These are phyloP conservation scores for Neurospora sp. DNA, from an alignment of 495 filamentous ascomycete species.

Conservation along the genomic window DNA sequence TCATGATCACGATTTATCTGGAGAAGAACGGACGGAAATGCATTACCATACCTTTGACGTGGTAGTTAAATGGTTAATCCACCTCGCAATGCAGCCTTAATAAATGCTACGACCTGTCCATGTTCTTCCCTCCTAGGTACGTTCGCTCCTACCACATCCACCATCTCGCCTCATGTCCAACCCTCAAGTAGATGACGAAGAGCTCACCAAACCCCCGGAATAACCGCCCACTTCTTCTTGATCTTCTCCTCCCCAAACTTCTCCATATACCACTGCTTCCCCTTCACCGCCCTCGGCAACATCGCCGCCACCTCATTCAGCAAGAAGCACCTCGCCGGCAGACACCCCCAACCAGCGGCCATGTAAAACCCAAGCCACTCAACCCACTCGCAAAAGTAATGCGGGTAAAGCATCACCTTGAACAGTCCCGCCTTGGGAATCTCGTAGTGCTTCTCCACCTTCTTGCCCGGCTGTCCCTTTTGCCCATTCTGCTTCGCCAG, in stretches of 20 bases:
- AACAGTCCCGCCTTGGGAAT: constrained; percentile 80
- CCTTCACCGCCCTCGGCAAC: constrained; percentile 77
- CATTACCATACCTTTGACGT: neutral
- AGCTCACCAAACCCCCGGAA: constrained; percentile 59
- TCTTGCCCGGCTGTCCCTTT: constrained; percentile 17
- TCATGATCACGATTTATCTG: neutral
- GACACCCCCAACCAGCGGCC: constrained; percentile 47
- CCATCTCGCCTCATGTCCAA: neutral
- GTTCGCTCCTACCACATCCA: neutral
- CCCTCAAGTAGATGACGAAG: neutral
- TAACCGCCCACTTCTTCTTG: constrained; percentile 63
- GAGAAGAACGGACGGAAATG: neutral
- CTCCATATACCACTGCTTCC: constrained; percentile 77
- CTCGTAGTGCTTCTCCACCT: constrained; percentile 76
- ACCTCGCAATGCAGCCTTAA: neutral
- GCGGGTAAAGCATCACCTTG: constrained; percentile 72
- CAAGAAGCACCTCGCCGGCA: constrained; percentile 70
- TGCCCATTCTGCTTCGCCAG: constrained; percentile 32
- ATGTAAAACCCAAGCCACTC: constrained; percentile 90
- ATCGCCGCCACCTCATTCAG: constrained; percentile 83
- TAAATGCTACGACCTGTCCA: neutral
- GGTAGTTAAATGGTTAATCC: neutral
- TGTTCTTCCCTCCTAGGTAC: neutral
- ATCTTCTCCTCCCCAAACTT: constrained; percentile 77
- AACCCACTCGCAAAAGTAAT: constrained; percentile 91